Base-by-base conservation (phyloP, 2,329 filamentous ascomycete genomes). In the Colletotrichum lini region DNA sequence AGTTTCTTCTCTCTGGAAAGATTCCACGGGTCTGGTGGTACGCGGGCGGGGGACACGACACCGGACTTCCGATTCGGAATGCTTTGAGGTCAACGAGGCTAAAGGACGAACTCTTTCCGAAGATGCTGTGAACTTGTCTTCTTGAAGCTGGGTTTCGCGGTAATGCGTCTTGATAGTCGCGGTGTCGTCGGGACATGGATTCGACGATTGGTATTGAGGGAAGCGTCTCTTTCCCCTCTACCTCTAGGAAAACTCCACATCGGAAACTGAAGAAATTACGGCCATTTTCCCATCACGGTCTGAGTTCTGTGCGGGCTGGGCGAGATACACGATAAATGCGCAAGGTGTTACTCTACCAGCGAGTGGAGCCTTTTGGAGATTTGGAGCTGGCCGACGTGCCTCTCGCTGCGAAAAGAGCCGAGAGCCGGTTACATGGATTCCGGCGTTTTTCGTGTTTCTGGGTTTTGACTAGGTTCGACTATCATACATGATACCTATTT, bases 261-360 rank as follows among this genome's bases (percentile, higher is more conserved):
- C 12, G 38, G 18, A 8, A 10, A 38, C 23, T 8, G 30, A 23
- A 44, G 15, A 26, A 26, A 42, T 58, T 38, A 2, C 10, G 35
- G 9, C 9, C 35, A 38, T 38, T 3, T 38, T 2, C 8, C 8
- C 8, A 10, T 9, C 35, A 10, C 8, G 6, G 45, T 21, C 21
- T 42, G 52, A 16, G 49, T 6, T 50, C 61, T 23, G 50, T 23
- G n/a, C 38, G 23, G 49, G 57, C n/a, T 8, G 53, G 13, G 42
- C 47, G 30, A 21, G 18, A 58, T 30, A 71, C 52, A 71, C 23
- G 23, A 67, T 47, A 47, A 38, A 50, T 44, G 64, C 35, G 64
- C 44, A 35, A 42, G 68, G 64, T 23, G 64, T 70, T 60, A 35
- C 21, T 15, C 40, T 12, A 40, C 35, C 13, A 38, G 53, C 45